phyloP scores from a whole-genome alignment of 2,329 filamentous ascomycete genomes.

The Fusarium kyushuense region DNA sequence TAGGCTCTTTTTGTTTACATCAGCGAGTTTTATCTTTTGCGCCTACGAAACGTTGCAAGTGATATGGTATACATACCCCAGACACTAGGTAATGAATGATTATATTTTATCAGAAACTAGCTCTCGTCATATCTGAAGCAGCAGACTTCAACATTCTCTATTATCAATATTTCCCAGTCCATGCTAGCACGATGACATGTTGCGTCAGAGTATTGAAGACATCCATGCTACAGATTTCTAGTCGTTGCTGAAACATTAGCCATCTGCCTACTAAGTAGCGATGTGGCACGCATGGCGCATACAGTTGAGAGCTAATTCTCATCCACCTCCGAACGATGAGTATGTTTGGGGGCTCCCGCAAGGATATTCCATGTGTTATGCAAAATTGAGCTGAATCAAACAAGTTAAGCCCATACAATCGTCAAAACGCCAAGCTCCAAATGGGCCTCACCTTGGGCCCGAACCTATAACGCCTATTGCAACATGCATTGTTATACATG shows the following conservation, averaged over 20 bases:
- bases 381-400: slow-evolving; percentile 42
- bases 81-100: background rate
- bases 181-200: background rate
- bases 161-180: background rate
- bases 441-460: slow-evolving; percentile 48
- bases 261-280: background rate
- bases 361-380: slow-evolving; percentile 9
- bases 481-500: slow-evolving; percentile 27
- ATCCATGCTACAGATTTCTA: background rate
- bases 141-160: background rate
- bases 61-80: background rate
- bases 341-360: background rate
- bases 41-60: background rate
- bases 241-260: background rate
- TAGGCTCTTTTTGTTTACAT: background rate
- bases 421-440: slow-evolving; percentile 44
- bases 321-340: background rate
- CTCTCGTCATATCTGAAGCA: background rate
- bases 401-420: slow-evolving; percentile 44
- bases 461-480: slow-evolving; percentile 41
- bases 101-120: slow-evolving; percentile 2
- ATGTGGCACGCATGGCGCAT: background rate
- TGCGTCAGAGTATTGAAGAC: background rate
- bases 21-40: background rate
- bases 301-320: background rate